phyloP scores from a whole-genome alignment of 495 filamentous ascomycete species.

The Aspergillus homomorphus region DNA sequence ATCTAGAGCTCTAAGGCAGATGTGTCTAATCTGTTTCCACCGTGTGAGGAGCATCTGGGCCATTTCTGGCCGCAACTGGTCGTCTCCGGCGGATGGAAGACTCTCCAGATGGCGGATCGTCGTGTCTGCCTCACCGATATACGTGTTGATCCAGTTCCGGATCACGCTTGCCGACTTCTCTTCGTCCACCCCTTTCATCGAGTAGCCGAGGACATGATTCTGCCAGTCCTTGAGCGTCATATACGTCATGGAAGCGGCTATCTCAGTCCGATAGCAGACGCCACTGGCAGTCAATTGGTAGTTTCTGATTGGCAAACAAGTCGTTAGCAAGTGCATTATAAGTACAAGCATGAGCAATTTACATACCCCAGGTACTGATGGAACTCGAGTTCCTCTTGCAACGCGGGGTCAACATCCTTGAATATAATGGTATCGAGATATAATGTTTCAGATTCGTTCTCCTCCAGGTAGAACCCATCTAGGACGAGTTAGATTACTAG shows the following conservation, averaged over 20 bases:
- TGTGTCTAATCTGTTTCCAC: constrained; percentile 50
- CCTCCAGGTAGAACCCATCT: constrained; percentile 71
- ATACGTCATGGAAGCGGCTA: constrained; percentile 57
- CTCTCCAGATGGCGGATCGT: constrained; percentile 35
- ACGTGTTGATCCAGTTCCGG: constrained; percentile 37
- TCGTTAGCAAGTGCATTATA: constrained; percentile 10
- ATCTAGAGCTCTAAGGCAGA: constrained; percentile 35
- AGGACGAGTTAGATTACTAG: constrained; percentile 4
- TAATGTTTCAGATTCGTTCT: constrained; percentile 66
- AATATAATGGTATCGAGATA: constrained; percentile 68
- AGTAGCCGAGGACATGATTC: constrained; percentile 43
- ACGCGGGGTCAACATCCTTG: constrained; percentile 41
- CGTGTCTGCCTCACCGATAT: constrained; percentile 35
- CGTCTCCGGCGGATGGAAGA: constrained; percentile 23
- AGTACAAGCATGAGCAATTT: background rate
- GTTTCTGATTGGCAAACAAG: constrained; percentile 35
- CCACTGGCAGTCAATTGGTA: constrained; percentile 60
- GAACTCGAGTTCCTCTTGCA: constrained; percentile 51
- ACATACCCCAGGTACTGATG: constrained; percentile 60
- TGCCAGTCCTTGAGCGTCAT: constrained; percentile 46
- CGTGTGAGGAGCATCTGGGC: constrained; percentile 41
- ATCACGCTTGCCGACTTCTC: constrained; percentile 35
- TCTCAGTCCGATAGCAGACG: constrained; percentile 69
- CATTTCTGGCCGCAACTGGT: constrained; percentile 24
- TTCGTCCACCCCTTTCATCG: constrained; percentile 31